phyloP scores from a whole-genome alignment of 1,284 basidiomycete species.

The Mycena sp. region DNA sequence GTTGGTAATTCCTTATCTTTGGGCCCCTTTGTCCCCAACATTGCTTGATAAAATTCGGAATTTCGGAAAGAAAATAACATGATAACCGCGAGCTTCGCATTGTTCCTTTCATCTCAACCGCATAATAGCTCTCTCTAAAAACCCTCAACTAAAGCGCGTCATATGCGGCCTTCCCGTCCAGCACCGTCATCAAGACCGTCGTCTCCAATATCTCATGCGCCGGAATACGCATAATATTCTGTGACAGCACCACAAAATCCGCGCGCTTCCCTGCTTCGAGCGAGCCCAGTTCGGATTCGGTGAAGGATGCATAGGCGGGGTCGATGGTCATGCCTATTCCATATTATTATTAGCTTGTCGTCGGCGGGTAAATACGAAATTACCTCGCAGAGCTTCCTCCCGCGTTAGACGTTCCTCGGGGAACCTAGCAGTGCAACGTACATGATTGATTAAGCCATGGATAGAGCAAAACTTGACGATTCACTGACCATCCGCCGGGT shows the following conservation, averaged over 20 bases:
- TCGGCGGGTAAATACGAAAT: background rate
- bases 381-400: conserved; percentile 75
- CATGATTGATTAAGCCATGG: background rate
- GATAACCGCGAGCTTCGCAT: no score
- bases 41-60: no score
- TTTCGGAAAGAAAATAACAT: no score
- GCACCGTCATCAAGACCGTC: conserved; percentile 76
- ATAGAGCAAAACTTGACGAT: background rate
- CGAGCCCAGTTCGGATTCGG: conserved; percentile 75
- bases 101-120: no score
- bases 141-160: background rate
- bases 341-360: no score
- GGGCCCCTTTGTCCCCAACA: no score
- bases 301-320: conserved; percentile 88
- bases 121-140: no score
- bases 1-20: no score
- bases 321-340: conserved; percentile 64
- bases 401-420: conserved; percentile 82
- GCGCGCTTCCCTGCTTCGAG: conserved; percentile 81
- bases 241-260: conserved; percentile 84
- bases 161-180: conserved; percentile 66
- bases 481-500: conserved; percentile 70
- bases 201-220: conserved; percentile 70
- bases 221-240: conserved; percentile 81
- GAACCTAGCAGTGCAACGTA: conserved; percentile 52